Conservation (phyloP, 805 yeast genomes). For the Metschnikowia vanudenii region DNA sequence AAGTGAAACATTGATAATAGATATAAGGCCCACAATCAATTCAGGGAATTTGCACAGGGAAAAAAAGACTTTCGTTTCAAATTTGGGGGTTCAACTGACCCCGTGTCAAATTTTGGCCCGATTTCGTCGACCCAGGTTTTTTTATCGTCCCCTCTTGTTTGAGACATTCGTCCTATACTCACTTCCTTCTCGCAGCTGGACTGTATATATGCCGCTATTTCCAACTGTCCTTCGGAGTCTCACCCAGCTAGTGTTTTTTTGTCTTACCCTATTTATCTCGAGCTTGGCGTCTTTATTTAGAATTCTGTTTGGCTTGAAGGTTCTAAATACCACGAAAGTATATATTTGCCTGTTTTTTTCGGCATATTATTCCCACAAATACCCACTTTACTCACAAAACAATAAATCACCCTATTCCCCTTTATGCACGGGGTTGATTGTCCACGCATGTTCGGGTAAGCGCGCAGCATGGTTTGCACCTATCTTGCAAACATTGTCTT, state of each 20-base stretch:
- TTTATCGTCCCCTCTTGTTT: neutral
- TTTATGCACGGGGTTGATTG: constrained; percentile 1
- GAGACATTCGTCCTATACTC: constrained; percentile 13
- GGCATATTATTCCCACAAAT: too few relatives aligned
- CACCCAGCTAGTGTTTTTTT: too few relatives aligned
- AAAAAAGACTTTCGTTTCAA: constrained; percentile 2
- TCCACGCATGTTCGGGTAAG: constrained; percentile 4
- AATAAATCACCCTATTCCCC: neutral
- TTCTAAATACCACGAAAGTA: too few relatives aligned
- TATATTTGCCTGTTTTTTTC: too few relatives aligned
- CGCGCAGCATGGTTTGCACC: constrained; percentile 9
- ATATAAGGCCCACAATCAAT: neutral
- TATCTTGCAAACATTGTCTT: neutral
- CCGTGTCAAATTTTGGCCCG: constrained; percentile 7
- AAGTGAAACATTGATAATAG: constrained; percentile 2
- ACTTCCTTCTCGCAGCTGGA: neutral
- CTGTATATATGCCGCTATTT: neutral
- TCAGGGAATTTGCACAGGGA: constrained; percentile 2
- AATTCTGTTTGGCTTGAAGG: too few relatives aligned
- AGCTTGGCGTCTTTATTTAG: too few relatives aligned
- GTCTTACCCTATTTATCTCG: too few relatives aligned
- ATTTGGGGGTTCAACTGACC: neutral
- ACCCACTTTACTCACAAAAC: neutral
- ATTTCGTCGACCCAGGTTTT: constrained; percentile 10
- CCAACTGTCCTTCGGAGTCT: too few relatives aligned